phyloP scores from a whole-genome alignment of 805 yeast species.

The Lachancea sp. region DNA sequence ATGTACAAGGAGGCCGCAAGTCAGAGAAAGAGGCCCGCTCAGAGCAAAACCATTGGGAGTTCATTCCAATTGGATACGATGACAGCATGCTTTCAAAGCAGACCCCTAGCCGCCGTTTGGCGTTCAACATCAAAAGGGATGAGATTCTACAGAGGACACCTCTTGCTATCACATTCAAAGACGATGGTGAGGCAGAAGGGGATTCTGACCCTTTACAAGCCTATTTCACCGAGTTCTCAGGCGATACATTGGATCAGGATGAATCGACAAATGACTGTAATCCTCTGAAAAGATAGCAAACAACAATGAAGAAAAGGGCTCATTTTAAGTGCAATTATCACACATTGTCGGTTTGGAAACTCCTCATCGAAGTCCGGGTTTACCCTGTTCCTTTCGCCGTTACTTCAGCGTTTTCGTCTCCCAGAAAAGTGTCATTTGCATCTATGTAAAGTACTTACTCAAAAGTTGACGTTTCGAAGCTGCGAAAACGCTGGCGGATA shows the following conservation, averaged over 20 bases:
- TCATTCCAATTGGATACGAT: constrained; percentile 21
- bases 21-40: background rate
- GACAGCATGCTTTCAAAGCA: constrained; percentile 10
- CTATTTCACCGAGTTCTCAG: constrained; percentile 10
- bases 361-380: too few species aligned
- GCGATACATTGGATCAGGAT: constrained; percentile 4
- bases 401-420: too few species aligned
- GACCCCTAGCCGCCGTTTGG: constrained; percentile 6
- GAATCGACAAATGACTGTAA: background rate
- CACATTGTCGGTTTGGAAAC: too few species aligned
- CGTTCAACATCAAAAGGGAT: background rate
- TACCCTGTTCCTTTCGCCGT: too few species aligned
- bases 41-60: background rate
- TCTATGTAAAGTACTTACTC: too few species aligned
- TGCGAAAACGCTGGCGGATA: too few species aligned
- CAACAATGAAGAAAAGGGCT: background rate
- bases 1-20: background rate
- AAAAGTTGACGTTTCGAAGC: too few species aligned
- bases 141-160: constrained; percentile 2
- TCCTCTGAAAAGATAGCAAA: background rate
- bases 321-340: too few species aligned
- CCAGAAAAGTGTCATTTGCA: too few species aligned
- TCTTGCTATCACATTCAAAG: constrained; percentile 6
- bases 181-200: constrained; percentile 3
- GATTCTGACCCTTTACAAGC: constrained; percentile 16